phyloP scores from a whole-genome alignment of 1,284 basidiomycete species.

The Pholiota adiposa region DNA sequence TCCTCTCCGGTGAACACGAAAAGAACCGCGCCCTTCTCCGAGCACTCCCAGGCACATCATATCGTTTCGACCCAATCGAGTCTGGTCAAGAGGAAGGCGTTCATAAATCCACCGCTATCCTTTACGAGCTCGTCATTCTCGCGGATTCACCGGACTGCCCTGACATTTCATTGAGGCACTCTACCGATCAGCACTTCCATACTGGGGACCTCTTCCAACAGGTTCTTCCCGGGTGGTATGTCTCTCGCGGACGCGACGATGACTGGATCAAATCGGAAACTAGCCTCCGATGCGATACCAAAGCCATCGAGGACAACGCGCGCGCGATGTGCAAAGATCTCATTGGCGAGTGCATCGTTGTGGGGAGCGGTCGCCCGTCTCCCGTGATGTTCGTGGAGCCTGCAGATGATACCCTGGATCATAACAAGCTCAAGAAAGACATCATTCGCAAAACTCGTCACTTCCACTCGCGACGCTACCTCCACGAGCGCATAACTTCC shows the following conservation, averaged over 20 bases:
- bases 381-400: conserved; percentile 73
- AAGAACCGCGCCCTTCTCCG: conserved; percentile 49
- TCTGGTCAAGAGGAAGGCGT: conserved; percentile 41
- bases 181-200: conserved; percentile 66
- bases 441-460: conserved; percentile 66
- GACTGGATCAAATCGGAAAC: conserved; percentile 82
- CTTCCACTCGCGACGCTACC: conserved; percentile 68
- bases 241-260: conserved; percentile 70
- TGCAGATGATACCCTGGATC: conserved; percentile 45
- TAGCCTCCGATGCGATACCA: conserved; percentile 74
- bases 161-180: conserved; percentile 53
- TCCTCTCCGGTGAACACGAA: conserved; percentile 56
- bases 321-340: conserved; percentile 58
- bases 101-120: conserved; percentile 54
- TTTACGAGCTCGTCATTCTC: conserved; percentile 69
- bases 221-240: conserved; percentile 53
- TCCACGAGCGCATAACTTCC: conserved; percentile 70
- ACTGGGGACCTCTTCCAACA: conserved; percentile 77
- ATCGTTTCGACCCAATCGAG: conserved; percentile 58
- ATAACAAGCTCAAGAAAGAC: conserved; percentile 60
- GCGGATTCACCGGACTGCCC: conserved; percentile 70
- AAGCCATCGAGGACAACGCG: conserved; percentile 75
- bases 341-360: conserved; percentile 70
- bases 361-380: conserved; percentile 70
- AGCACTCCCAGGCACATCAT: conserved; percentile 59